A percentile compares a stretch with the other conserved stretches of the same genome.
These are phyloP conservation scores for Hyphodiscus hymeniophilus DNA, from an alignment of 495 filamentous ascomycete genomes.

Conservation along the genomic window DNA sequence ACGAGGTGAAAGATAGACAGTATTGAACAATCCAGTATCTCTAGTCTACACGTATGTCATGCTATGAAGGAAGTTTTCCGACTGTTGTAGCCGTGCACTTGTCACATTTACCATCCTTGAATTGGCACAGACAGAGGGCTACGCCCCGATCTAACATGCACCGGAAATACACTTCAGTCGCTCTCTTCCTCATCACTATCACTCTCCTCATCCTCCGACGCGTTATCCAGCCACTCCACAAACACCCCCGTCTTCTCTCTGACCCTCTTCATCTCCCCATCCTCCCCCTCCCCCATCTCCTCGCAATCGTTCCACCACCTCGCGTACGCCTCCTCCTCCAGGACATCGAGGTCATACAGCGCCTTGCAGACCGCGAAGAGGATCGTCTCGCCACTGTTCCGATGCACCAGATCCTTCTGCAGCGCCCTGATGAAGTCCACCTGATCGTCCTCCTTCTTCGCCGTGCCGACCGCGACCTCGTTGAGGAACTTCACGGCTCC, in stretches of 20 bases:
- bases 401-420: conserved; percentile 66
- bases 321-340: conserved; percentile 83
- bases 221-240: conserved; percentile 79
- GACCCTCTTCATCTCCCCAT: conserved; percentile 59
- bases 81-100: too few relatives aligned
- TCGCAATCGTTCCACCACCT: conserved; percentile 75
- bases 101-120: not conserved
- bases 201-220: conserved; percentile 70
- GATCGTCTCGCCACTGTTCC: conserved; percentile 47
- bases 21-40: too few relatives aligned
- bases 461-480: conserved; percentile 44
- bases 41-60: too few relatives aligned
- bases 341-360: conserved; percentile 72
- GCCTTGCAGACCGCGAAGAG: conserved; percentile 70
- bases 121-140: not conserved
- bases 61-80: too few relatives aligned
- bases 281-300: conserved; percentile 26
- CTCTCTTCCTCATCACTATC: conserved; percentile 59
- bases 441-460: conserved; percentile 60
- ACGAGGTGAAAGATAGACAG: not conserved
- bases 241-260: conserved; percentile 66
- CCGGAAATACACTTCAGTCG: conserved; percentile 2
- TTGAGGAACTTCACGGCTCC: conserved; percentile 42
- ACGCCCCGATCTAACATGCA: not conserved
- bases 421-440: conserved; percentile 74